phyloP scores from a whole-genome alignment of 2,329 filamentous ascomycete species.

The Ustulina deusta region DNA sequence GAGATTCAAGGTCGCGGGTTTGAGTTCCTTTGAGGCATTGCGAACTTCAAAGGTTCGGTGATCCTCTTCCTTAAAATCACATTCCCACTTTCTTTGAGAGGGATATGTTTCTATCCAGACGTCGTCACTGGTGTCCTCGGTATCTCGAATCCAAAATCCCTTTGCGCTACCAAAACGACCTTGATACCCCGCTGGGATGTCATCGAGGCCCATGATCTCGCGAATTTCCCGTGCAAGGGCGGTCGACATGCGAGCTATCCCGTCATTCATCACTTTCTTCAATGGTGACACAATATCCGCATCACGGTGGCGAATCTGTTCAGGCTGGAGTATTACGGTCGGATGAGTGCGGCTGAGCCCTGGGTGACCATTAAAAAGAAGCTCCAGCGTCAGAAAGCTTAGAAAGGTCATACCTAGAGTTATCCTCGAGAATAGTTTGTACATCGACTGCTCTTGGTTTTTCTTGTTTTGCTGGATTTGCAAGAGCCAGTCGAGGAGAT shows the following conservation, averaged over 20 bases:
- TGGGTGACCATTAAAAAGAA: conserved; percentile 45
- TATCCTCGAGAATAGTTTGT: conserved; percentile 71
- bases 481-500: conserved; percentile 66
- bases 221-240: conserved; percentile 67
- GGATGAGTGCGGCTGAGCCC: conserved; percentile 65
- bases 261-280: conserved; percentile 71
- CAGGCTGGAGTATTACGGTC: conserved; percentile 58
- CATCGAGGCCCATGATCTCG: conserved; percentile 60
- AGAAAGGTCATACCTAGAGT: conserved; percentile 58
- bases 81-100: conserved; percentile 77
- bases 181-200: conserved; percentile 75
- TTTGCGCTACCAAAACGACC: conserved; percentile 79
- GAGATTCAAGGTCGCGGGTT: conserved; percentile 69
- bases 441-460: conserved; percentile 60
- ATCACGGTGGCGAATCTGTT: conserved; percentile 58
- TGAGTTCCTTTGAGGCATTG: conserved; percentile 59
- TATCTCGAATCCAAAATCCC: conserved; percentile 78
- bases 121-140: conserved; percentile 56
- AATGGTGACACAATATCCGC: conserved; percentile 57
- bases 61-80: conserved; percentile 59
- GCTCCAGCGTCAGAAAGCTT: neutral
- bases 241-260: conserved; percentile 74
- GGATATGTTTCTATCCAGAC: conserved; percentile 75
- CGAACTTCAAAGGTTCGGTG: conserved; percentile 75
- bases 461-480: conserved; percentile 57